phyloP scores from a whole-genome alignment of 208 protist genomes.

The Leptomonas pyrrhocoris region DNA sequence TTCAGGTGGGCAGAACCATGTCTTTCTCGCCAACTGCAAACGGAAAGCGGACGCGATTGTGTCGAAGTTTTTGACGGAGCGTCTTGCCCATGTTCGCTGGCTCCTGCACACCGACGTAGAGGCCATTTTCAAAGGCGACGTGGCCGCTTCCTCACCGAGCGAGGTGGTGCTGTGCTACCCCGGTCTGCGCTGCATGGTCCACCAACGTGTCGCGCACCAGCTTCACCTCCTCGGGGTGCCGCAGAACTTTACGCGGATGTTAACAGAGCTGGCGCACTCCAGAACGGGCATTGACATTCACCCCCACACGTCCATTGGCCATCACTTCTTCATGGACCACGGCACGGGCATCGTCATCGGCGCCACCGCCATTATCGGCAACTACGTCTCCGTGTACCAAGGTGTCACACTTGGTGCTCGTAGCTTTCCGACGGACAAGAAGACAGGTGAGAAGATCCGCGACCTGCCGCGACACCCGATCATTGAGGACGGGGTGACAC shows the following conservation, averaged over 20 bases:
- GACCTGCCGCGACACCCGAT: slow-evolving; percentile 84
- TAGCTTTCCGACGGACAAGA: slow-evolving; percentile 63
- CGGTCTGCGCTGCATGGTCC: slow-evolving; percentile 71
- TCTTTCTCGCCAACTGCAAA: slow-evolving; percentile 36
- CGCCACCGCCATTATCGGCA: slow-evolving; percentile 82
- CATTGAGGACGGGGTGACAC: slow-evolving; percentile 77
- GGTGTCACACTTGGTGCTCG: slow-evolving; percentile 86
- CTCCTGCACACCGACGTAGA: slow-evolving; percentile 76
- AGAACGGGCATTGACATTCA: slow-evolving; percentile 89
- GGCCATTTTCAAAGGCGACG: slow-evolving; percentile 56
- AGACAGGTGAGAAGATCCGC: slow-evolving; percentile 58
- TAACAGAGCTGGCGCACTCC: slow-evolving; percentile 74
- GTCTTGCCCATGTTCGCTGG: slow-evolving; percentile 56
- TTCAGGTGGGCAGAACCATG: not conserved
- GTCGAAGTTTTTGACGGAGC: slow-evolving; percentile 53
- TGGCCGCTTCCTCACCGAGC: slow-evolving; percentile 63
- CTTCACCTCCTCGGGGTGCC: slow-evolving; percentile 71
- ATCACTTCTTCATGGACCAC: slow-evolving; percentile 92
- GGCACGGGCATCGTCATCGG: slow-evolving; percentile 90
- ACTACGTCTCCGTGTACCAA: slow-evolving; percentile 82
- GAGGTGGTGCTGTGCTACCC: slow-evolving; percentile 81
- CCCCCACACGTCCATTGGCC: slow-evolving; percentile 75
- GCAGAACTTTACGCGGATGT: slow-evolving; percentile 71
- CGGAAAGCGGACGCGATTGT: slow-evolving; percentile 53
- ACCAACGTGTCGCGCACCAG: slow-evolving; percentile 74